Conservation (phyloP, 2,329 filamentous ascomycete species). For the Pleochaeta shiraiana region DNA sequence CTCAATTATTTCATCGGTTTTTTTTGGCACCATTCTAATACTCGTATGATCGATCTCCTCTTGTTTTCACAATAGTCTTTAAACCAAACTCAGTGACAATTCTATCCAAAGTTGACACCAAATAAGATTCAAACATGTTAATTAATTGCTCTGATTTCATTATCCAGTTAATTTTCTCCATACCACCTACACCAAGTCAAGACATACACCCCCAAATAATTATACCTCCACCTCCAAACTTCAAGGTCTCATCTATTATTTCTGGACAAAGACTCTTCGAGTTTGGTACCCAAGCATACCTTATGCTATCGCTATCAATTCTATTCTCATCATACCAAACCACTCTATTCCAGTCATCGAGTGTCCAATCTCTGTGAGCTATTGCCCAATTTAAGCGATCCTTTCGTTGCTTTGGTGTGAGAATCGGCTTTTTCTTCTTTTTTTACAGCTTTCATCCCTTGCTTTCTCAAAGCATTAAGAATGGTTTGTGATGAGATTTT, state of each 20-base stretch:
- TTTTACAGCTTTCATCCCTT: background rate
- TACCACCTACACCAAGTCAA: no score
- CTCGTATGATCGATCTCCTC: no score
- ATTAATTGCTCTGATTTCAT: no score
- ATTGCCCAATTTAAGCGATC: background rate
- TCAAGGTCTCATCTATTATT: background rate
- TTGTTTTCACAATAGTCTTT: no score
- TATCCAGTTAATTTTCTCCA: no score
- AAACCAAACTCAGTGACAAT: no score
- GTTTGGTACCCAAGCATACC: background rate
- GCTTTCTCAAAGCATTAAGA: background rate
- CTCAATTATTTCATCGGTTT: no score
- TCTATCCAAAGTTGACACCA: no score
- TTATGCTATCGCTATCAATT: background rate
- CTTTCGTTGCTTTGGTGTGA: background rate
- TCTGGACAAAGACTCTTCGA: background rate
- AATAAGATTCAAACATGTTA: no score
- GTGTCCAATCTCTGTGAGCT: background rate
- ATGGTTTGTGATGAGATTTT: background rate
- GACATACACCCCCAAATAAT: no score
- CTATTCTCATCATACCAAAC: background rate
- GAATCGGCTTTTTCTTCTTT: background rate
- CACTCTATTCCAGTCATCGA: background rate
- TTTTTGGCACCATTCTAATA: no score
- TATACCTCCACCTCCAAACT: background rate